phyloP scores from a whole-genome alignment of 1,139 yeast genomes.

The Pichia sorboxylosa region DNA sequence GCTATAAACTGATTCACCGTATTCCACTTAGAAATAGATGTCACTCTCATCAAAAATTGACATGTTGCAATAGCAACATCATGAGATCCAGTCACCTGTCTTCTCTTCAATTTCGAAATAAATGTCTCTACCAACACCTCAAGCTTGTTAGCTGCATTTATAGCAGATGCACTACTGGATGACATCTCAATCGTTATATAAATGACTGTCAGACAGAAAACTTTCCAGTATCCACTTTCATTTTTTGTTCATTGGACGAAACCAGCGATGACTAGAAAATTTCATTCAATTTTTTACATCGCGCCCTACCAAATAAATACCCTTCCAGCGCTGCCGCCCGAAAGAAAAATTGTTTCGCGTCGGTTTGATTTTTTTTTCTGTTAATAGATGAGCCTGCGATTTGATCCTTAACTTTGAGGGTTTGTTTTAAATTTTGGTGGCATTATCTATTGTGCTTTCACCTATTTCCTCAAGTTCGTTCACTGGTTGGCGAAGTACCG shows the following conservation, averaged over 20 bases:
- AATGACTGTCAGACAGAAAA: not conserved
- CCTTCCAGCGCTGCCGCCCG: too few species aligned
- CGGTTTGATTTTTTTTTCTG: too few species aligned
- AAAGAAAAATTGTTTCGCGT: not conserved
- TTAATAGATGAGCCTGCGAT: too few species aligned
- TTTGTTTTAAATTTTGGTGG: too few species aligned
- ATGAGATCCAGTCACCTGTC: constrained; percentile 64
- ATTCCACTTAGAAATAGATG: constrained; percentile 83
- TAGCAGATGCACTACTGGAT: constrained; percentile 12
- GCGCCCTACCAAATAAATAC: too few species aligned
- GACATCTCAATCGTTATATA: constrained; percentile 1
- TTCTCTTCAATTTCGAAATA: constrained; percentile 48
- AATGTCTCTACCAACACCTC: constrained; percentile 29
- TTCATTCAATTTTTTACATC: too few species aligned
- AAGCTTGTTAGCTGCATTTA: constrained; percentile 25
- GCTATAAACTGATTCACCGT: constrained; percentile 60
- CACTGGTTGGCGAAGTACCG: too few species aligned
- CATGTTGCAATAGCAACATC: constrained; percentile 79
- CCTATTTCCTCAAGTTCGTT: too few species aligned
- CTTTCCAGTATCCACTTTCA: not conserved
- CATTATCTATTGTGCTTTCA: too few species aligned
- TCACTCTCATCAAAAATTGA: constrained; percentile 75
- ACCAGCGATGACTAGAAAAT: not conserved
- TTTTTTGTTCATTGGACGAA: not conserved
- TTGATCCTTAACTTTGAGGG: too few species aligned